Base-by-base conservation (phyloP, 148 eudicot genomes). In the Fagopyrum esculentum region DNA sequence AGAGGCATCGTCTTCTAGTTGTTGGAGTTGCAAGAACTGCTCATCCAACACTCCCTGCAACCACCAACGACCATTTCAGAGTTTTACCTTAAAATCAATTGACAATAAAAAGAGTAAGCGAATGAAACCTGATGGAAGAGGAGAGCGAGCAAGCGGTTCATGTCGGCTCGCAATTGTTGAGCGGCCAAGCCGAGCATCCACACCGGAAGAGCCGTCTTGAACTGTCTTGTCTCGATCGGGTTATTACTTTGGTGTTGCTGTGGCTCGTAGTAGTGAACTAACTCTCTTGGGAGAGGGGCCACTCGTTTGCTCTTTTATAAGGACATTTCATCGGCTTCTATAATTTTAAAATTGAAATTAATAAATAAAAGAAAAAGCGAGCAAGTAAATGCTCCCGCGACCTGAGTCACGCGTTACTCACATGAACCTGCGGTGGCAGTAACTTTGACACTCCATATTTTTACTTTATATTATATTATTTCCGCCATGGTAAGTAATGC, bases 131-230 rank as follows among this genome's bases (percentile, higher is more conserved):
- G 97, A 80, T 93, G 98, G 74, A 93, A 93, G 79, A 93, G 98
- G 0, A 89, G 78, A 4, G 95, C 83, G 60, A 93, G 91, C 76
- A 93, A 79, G 46, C 95, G 97, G 73, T 88, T 91, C 98, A 93
- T 93, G 80, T 93, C 97, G 78, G 90, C 90, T 68, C 92, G 89
- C 88, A 91, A 79, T 26, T 83, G 91, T 63, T 89, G 84, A 75
- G 81, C 82, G 75, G 86, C 93, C 85, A 91, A 82, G 80, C 97
- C 98, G 57, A 93, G 85, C 95, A 91, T 88, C 93, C 97, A 93
- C 89, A 93, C 16, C 5, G 98, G 93, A 43, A 93, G 88, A 83
- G 93, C 98, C 98, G 98, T 93, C 85, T 91, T 93, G 97, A 68
- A 10, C 15, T 5, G 13, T 45, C 50, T 19, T 5, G 40, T 35